These are phyloP conservation scores for Lachancea dasiensis DNA, from an alignment of 805 yeast genomes.

Conservation along the genomic window DNA sequence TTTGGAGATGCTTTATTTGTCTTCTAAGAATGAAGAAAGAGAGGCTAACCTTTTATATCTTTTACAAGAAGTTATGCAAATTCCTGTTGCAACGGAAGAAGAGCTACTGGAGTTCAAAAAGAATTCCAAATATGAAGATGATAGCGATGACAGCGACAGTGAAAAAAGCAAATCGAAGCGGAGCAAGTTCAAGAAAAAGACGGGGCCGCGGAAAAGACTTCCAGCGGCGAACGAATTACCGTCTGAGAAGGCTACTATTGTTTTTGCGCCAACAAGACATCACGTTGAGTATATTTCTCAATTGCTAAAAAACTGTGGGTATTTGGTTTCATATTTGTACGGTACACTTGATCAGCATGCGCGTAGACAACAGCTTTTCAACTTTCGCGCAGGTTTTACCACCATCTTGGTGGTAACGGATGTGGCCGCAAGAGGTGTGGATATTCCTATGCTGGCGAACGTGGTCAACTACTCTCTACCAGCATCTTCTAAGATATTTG, in stretches of 20 bases:
- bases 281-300: slow-evolving; percentile 88
- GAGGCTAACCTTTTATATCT: slow-evolving; percentile 77
- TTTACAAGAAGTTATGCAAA: slow-evolving; percentile 77
- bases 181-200: slow-evolving; percentile 34
- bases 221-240: slow-evolving; percentile 84
- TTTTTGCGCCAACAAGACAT: slow-evolving; percentile 95
- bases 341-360: slow-evolving; percentile 96
- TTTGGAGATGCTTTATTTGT: slow-evolving; percentile 81
- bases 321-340: slow-evolving; percentile 81
- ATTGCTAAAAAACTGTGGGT: slow-evolving; percentile 70
- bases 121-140: slow-evolving; percentile 44
- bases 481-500: slow-evolving; percentile 76
- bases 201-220: slow-evolving; percentile 47
- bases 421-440: slow-evolving; percentile 98
- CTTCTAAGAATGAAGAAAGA: slow-evolving; percentile 77
- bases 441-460: slow-evolving; percentile 73
- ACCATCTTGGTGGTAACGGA: slow-evolving; percentile 92
- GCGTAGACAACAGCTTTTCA: slow-evolving; percentile 78
- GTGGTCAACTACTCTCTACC: slow-evolving; percentile 78
- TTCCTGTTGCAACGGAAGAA: slow-evolving; percentile 75
- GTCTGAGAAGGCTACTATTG: slow-evolving; percentile 77
- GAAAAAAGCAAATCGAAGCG: slow-evolving; percentile 37
- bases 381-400: slow-evolving; percentile 79
- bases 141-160: slow-evolving; percentile 47
- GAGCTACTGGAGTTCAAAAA: slow-evolving; percentile 36